Evolutionary conservation across 1,284 basidiomycete species (phyloP).

Genomic region (Cryptococcus amylolentus): DNA sequence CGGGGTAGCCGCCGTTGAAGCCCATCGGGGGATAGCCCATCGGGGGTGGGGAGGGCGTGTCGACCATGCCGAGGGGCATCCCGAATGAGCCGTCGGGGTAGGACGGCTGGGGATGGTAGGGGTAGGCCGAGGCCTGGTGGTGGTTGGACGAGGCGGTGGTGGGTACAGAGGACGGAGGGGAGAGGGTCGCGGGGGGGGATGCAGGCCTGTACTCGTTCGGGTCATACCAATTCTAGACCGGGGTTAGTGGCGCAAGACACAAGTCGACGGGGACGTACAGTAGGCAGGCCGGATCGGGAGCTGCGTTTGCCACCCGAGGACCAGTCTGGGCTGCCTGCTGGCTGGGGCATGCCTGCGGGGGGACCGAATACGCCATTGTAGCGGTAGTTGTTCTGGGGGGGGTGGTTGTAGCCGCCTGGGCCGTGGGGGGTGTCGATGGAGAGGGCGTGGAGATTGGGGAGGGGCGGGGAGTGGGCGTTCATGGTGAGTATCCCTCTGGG

Average conservation of each 20-base stretch:
- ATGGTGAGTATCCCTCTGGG: constrained; percentile 10
- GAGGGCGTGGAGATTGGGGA: constrained; percentile 40
- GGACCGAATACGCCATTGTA: constrained; percentile 47
- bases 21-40: constrained; percentile 15
- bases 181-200: constrained; percentile 37
- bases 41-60: constrained; percentile 41
- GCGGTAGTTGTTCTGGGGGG: constrained; percentile 28
- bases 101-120: constrained; percentile 4
- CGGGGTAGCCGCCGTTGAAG: background rate
- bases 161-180: constrained; percentile 40
- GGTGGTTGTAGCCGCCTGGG: constrained; percentile 9
- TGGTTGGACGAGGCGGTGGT: constrained; percentile 25
- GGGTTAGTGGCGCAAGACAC: background rate
- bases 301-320: constrained; percentile 36
- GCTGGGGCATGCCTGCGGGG: constrained; percentile 18
- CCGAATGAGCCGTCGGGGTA: constrained; percentile 15
- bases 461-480: constrained; percentile 31
- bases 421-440: constrained; percentile 34
- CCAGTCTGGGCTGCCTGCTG: constrained; percentile 20
- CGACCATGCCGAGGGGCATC: constrained; percentile 21
- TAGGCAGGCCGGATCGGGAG: constrained; percentile 40
- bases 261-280: constrained; percentile 22
- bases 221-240: constrained; percentile 42
- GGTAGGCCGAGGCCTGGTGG: constrained; percentile 15
- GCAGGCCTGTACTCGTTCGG: constrained; percentile 33